phyloP scores from a whole-genome alignment of 108 stramenopile species.

The Skeletonema tropicum region DNA sequence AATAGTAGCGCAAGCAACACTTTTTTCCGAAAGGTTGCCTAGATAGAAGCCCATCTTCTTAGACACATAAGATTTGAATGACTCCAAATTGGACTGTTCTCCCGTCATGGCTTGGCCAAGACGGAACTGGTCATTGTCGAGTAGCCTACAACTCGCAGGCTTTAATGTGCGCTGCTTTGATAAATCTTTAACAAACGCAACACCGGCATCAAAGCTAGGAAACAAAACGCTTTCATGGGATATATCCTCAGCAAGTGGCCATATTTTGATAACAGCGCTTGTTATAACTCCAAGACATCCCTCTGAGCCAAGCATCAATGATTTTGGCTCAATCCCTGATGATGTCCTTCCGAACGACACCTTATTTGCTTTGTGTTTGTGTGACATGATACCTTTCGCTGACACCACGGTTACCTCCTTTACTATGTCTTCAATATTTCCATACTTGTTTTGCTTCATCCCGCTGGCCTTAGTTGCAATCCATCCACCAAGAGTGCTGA shows the following conservation, averaged over 20 bases:
- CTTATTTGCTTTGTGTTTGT: constrained; percentile 42
- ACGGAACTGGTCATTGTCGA: constrained; percentile 94
- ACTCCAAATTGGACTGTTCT: constrained; percentile 47
- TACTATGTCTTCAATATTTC: constrained; percentile 97
- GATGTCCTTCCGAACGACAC: constrained; percentile 72
- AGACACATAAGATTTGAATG: constrained; percentile 18
- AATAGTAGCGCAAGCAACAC: constrained; percentile 88
- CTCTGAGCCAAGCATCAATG: constrained; percentile 91
- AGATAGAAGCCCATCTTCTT: constrained; percentile 42
- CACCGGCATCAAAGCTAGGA: constrained; percentile 72
- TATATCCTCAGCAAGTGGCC: constrained; percentile 73
- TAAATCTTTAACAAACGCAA: constrained; percentile 76
- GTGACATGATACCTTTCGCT: constrained; percentile 60
- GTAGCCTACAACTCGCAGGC: constrained; percentile 86
- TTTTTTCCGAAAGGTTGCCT: constrained; percentile 43
- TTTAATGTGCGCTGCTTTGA: constrained; percentile 56
- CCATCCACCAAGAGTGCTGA: constrained; percentile 97
- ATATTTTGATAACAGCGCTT: constrained; percentile 87
- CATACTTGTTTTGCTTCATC: constrained; percentile 94
- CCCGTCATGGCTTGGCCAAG: constrained; percentile 87
- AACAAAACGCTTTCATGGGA: constrained; percentile 80
- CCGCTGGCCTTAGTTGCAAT: constrained; percentile 96
- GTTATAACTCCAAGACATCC: constrained; percentile 91
- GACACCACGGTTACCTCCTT: constrained; percentile 78
- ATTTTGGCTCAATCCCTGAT: constrained; percentile 76